Percentiles rank a stretch among this genome's conserved stretches.
Evolutionary conservation across 768 basidiomycete genomes (phyloP).

Genomic region (Hygrophorus pudorinus): DNA sequence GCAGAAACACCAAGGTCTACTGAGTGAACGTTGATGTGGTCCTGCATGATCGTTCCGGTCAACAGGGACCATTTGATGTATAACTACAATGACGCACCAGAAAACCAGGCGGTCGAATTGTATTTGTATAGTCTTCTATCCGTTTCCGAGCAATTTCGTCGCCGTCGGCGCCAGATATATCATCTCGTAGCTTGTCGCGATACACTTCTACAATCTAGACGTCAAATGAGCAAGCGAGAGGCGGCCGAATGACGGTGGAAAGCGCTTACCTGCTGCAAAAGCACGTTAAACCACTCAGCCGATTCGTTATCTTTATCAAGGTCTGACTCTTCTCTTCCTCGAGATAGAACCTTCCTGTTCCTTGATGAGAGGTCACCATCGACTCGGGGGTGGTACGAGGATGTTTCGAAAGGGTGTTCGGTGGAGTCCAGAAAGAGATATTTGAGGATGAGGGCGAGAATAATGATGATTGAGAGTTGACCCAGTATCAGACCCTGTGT

Average conservation of each 20-base stretch:
- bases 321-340: slow-evolving; percentile 14
- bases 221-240: slow-evolving; percentile 1
- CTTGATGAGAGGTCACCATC: slow-evolving; percentile 36
- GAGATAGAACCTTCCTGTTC: slow-evolving; percentile 21
- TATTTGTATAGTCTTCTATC: slow-evolving; percentile 77
- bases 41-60: slow-evolving; percentile 32
- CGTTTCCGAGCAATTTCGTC: slow-evolving; percentile 74
- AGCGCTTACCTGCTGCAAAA: slow-evolving; percentile 63
- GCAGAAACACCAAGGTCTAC: slow-evolving; percentile 76
- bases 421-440: slow-evolving; percentile 91
- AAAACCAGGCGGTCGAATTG: slow-evolving; percentile 57
- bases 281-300: slow-evolving; percentile 83
- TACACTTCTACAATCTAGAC: slow-evolving; percentile 60
- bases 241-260: neutral
- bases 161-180: slow-evolving; percentile 59
- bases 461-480: slow-evolving; percentile 76
- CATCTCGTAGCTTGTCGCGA: slow-evolving; percentile 66
- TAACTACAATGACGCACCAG: slow-evolving; percentile 35
- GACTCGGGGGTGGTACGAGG: slow-evolving; percentile 50
- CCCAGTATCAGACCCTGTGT: slow-evolving; percentile 92
- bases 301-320: slow-evolving; percentile 44
- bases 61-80: neutral
- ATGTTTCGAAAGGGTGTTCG: slow-evolving; percentile 41
- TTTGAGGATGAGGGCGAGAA: slow-evolving; percentile 75
- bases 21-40: slow-evolving; percentile 77